Evolutionary conservation across 2,329 filamentous ascomycete species (phyloP).

Genomic region (Xylariaceae sp.): DNA sequence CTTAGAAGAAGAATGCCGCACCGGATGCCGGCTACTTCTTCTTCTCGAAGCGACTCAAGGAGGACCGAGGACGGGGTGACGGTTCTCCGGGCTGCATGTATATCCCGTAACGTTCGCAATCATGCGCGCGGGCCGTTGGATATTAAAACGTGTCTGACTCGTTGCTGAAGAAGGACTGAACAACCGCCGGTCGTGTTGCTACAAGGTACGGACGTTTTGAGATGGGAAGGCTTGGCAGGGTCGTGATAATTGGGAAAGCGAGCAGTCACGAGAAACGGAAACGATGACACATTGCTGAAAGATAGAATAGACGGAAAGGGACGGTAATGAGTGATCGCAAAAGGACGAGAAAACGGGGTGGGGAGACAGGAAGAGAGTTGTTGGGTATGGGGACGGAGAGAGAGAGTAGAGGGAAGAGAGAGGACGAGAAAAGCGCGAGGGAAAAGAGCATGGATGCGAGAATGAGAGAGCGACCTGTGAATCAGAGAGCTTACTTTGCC

Average conservation of each 20-base stretch:
- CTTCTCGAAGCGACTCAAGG: too few relatives aligned
- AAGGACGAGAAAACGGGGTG: conserved; percentile 3
- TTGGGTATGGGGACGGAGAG: neutral
- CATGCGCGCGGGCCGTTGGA: neutral
- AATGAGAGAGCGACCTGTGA: neutral
- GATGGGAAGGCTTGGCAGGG: neutral
- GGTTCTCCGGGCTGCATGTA: neutral
- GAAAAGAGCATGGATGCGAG: neutral
- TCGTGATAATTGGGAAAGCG: neutral
- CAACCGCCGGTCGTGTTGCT: conserved; percentile 1
- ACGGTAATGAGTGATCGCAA: conserved; percentile 2
- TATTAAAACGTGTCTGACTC: conserved; percentile 7
- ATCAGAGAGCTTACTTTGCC: neutral
- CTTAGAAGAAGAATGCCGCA: neutral
- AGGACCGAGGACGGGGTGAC: too few relatives aligned
- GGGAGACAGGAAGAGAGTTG: neutral
- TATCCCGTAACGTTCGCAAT: too few relatives aligned
- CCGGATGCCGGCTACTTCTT: neutral
- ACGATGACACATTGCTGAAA: neutral
- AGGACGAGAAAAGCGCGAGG: neutral
- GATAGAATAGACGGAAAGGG: neutral
- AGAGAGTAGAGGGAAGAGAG: neutral
- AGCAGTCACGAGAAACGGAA: neutral
- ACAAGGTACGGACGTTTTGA: neutral
- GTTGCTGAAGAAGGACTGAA: conserved; percentile 1